phyloP scores from a whole-genome alignment of 2,329 filamentous ascomycete species.

The Aspergillus sp. region DNA sequence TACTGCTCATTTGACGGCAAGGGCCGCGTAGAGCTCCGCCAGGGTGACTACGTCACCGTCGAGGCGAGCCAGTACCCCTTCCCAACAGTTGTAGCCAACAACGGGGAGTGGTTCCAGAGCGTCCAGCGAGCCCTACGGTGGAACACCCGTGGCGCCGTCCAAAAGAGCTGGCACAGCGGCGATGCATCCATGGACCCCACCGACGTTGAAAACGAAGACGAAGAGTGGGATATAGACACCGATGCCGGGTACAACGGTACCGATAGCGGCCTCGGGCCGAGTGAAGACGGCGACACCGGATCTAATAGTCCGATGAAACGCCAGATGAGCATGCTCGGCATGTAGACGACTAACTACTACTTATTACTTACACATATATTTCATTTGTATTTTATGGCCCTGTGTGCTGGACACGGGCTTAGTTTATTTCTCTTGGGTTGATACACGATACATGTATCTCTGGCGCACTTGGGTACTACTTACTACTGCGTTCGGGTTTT shows the following conservation, averaged over 20 bases:
- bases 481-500: neutral
- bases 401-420: neutral
- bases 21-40: slow-evolving; percentile 85
- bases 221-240: slow-evolving; percentile 93
- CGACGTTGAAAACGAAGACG: slow-evolving; percentile 52
- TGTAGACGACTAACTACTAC: slow-evolving; percentile 39
- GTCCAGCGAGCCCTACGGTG: slow-evolving; percentile 88
- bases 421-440: neutral
- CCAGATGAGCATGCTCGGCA: slow-evolving; percentile 71
- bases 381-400: neutral
- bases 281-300: slow-evolving; percentile 63
- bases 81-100: slow-evolving; percentile 87
- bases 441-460: neutral
- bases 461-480: neutral
- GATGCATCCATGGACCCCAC: slow-evolving; percentile 36
- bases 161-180: slow-evolving; percentile 73
- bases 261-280: slow-evolving; percentile 53
- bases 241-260: slow-evolving; percentile 53
- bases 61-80: slow-evolving; percentile 96
- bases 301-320: slow-evolving; percentile 66
- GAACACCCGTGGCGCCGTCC: slow-evolving; percentile 89
- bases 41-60: slow-evolving; percentile 94
- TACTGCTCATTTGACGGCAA: slow-evolving; percentile 99
- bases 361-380: neutral
- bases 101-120: slow-evolving; percentile 94